phyloP scores from a whole-genome alignment of 1,284 basidiomycete genomes.

The Pterula multifida region DNA sequence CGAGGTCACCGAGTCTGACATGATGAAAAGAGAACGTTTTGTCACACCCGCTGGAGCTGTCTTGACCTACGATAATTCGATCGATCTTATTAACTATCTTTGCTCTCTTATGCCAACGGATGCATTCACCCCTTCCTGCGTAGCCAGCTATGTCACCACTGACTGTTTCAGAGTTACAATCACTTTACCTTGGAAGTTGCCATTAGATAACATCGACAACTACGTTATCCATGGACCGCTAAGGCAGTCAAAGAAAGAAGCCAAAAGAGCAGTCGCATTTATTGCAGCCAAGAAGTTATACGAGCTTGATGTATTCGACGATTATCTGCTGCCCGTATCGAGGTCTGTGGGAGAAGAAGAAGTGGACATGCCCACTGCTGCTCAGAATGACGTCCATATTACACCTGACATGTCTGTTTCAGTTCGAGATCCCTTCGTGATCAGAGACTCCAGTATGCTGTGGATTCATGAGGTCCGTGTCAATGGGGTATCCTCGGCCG shows the following conservation, averaged over 20 bases:
- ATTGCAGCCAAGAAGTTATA: slow-evolving; percentile 57
- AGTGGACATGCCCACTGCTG: slow-evolving; percentile 33
- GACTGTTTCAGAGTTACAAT: slow-evolving; percentile 35
- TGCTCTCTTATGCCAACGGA: slow-evolving; percentile 69
- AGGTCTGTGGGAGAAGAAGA: slow-evolving; percentile 30
- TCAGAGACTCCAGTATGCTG: slow-evolving; percentile 27
- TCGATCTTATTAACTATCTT: slow-evolving; percentile 56
- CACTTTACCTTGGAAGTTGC: slow-evolving; percentile 56
- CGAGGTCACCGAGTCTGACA: slow-evolving; percentile 34
- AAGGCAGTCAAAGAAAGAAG: slow-evolving; percentile 61
- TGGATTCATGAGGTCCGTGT: slow-evolving; percentile 52
- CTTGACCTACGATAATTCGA: slow-evolving; percentile 64
- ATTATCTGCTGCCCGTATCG: slow-evolving; percentile 58
- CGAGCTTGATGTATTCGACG: slow-evolving; percentile 63
- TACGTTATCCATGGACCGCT: slow-evolving; percentile 44
- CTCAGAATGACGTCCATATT: slow-evolving; percentile 20
- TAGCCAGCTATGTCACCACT: slow-evolving; percentile 48
- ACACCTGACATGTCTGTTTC: slow-evolving; percentile 41
- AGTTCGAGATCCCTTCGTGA: slow-evolving; percentile 56
- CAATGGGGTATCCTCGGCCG: slow-evolving; percentile 35
- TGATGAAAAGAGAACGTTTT: slow-evolving; percentile 56
- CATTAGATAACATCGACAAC: slow-evolving; percentile 36
- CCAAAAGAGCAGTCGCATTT: slow-evolving; percentile 72
- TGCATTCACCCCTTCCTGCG: slow-evolving; percentile 43
- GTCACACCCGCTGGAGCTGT: slow-evolving; percentile 62